Evolutionary conservation across 2,329 filamentous ascomycete species (phyloP).

Genomic region (Curvularia sp.): DNA sequence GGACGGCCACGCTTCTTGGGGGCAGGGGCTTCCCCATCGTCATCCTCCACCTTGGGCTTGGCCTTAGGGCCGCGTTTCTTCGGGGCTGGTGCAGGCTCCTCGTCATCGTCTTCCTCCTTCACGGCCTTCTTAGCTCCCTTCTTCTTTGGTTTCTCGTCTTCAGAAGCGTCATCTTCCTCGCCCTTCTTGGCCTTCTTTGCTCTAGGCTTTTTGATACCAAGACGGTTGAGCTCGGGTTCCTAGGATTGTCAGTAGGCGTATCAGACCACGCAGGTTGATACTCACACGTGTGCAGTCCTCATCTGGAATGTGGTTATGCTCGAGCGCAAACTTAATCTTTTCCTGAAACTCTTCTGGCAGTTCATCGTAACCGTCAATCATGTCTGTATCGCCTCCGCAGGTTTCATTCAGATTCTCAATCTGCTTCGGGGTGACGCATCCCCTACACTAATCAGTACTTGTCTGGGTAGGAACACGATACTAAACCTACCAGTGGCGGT

Average conservation of each 20-base stretch:
- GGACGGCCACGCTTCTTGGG: conserved; percentile 42
- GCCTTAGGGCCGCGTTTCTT: conserved; percentile 37
- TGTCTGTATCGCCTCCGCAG: conserved; percentile 66
- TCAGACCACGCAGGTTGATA: conserved; percentile 17
- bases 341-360: conserved; percentile 71
- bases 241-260: conserved; percentile 46
- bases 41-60: conserved; percentile 21
- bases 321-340: conserved; percentile 75
- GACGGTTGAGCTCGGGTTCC: conserved; percentile 77
- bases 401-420: conserved; percentile 69
- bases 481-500: conserved; percentile 80
- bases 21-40: conserved; percentile 34
- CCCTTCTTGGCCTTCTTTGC: conserved; percentile 41
- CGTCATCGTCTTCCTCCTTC: conserved; percentile 42
- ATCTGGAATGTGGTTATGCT: conserved; percentile 79
- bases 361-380: conserved; percentile 83
- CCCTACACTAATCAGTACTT: conserved; percentile 63
- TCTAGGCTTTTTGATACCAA: conserved; percentile 61
- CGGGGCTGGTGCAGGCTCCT: conserved; percentile 31
- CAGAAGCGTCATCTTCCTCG: conserved; percentile 27
- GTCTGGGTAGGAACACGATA: neutral
- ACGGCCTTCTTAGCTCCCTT: conserved; percentile 48
- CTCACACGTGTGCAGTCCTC: conserved; percentile 90
- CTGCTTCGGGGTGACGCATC: conserved; percentile 81
- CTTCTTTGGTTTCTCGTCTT: conserved; percentile 51